phyloP scores from a whole-genome alignment of 2,329 filamentous ascomycete species.

The Trichoderma cornu-damae region DNA sequence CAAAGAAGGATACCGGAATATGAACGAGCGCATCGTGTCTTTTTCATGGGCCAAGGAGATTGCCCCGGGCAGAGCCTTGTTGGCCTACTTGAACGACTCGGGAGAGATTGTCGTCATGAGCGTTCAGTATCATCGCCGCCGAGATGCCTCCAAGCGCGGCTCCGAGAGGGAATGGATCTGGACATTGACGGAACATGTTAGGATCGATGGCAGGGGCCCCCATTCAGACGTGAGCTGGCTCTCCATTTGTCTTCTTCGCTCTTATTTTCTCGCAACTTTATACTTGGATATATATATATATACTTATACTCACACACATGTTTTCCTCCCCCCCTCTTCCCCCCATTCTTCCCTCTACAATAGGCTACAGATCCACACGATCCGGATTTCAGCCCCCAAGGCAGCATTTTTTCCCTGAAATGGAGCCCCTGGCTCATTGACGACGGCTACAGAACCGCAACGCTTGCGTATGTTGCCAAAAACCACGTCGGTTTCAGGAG shows the following conservation, averaged over 20 bases:
- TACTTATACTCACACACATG: no score
- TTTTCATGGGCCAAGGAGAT: constrained; percentile 51
- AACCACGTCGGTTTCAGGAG: constrained; percentile 53
- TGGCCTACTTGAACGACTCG: constrained; percentile 49
- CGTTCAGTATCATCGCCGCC: constrained; percentile 37
- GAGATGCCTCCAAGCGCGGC: constrained; percentile 21
- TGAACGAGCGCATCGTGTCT: constrained; percentile 44
- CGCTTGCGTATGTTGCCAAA: constrained; percentile 46
- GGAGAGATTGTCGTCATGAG: constrained; percentile 48
- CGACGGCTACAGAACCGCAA: constrained; percentile 35
- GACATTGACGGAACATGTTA: constrained; percentile 46
- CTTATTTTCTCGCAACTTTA: background rate
- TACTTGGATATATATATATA: no score
- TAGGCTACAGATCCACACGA: constrained; percentile 36
- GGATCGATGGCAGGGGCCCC: constrained; percentile 45
- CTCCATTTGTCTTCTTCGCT: background rate
- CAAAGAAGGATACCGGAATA: constrained; percentile 30
- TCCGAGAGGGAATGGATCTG: constrained; percentile 37
- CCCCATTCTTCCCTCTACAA: background rate
- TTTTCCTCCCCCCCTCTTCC: no score
- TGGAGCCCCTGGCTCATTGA: constrained; percentile 50
- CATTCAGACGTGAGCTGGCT: constrained; percentile 32
- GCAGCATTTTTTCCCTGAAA: constrained; percentile 47
- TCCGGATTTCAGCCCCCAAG: constrained; percentile 45
- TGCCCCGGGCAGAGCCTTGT: constrained; percentile 38